Base-by-base conservation (phyloP, 2,329 filamentous ascomycete species). In the Ploettnerulaceae sp. region DNA sequence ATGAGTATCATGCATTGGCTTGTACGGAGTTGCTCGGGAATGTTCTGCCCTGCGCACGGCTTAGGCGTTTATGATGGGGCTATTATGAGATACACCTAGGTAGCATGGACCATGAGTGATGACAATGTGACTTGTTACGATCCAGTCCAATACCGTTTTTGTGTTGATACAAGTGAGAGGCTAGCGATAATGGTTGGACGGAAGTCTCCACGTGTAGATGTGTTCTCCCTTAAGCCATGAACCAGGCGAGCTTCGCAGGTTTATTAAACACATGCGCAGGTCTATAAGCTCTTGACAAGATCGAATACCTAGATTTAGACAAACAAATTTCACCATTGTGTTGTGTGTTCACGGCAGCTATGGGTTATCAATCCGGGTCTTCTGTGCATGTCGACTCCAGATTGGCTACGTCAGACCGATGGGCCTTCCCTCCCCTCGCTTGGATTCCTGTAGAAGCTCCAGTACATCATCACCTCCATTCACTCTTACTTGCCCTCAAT, bases 351-450 rank as follows among this genome's bases (percentile, higher is more conserved):
- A 7, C 11, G 31, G 5, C 31, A 8, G 15, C 6, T 20, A n/a
- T 4, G 22, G 33, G 33, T n/a, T 14, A 1, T 3, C 20, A 36
- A 11, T 24, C 33, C 33, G 33, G 22, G 20, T 24, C 33, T 36
- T 36, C 33, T 21, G 28, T 31, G 6, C 28, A 17, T 17, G 4
- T 1, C 31, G 18, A 20, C 32, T 17, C 2, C 31, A 12, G 12
- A 35, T 17, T 35, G 37, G 14, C 37, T 40, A 40, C 37, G 37
- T 40, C 37, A 40, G n/a, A n/a, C n/a, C n/a, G 37, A 21, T 28
- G n/a, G 32, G 17, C n/a, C 22, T 25, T 22, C n/a, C n/a, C 14
- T 11, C 15, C 14, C 31, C 31, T 5, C 31, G 9, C 15, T 18
- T 34, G 12, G 11, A 8, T 2, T 14, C 14, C 17, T 12, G 12